These are phyloP conservation scores for Nakaseomyces kungkrabaensis DNA, from an alignment of 1,139 yeast species.

Conservation along the genomic window DNA sequence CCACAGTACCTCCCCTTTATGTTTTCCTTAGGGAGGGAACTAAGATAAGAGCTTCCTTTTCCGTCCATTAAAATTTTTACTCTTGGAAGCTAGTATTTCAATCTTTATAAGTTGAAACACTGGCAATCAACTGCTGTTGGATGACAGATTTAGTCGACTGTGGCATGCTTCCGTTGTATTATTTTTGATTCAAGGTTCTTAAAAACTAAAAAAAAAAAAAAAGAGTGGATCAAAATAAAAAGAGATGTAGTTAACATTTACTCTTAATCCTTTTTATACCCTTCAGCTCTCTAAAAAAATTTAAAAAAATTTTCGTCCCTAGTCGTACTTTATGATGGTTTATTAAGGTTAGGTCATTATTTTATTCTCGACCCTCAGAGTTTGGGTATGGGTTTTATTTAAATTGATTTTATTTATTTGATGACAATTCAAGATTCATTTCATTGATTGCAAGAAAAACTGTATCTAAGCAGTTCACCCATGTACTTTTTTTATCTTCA, in stretches of 20 bases:
- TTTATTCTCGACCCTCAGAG: too few species aligned
- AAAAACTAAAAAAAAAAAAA: slow-evolving; percentile 7
- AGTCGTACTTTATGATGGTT: too few species aligned
- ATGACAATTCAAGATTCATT: too few species aligned
- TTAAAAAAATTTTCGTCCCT: too few species aligned
- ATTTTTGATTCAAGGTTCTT: slow-evolving; percentile 28
- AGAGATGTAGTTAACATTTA: background rate
- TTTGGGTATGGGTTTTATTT: too few species aligned
- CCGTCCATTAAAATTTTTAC: slow-evolving; percentile 21
- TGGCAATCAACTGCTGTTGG: slow-evolving; percentile 32
- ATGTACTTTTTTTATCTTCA: too few species aligned
- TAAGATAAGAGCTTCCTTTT: slow-evolving; percentile 32
- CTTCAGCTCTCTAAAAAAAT: too few species aligned
- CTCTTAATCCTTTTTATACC: background rate
- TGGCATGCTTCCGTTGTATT: slow-evolving; percentile 30
- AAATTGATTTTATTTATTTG: too few species aligned
- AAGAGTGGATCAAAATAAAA: background rate
- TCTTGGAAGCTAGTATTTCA: slow-evolving; percentile 32
- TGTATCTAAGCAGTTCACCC: too few species aligned
- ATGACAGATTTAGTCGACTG: slow-evolving; percentile 30
- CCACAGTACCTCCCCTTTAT: slow-evolving; percentile 15
- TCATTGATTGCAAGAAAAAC: too few species aligned
- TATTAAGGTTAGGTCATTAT: too few species aligned
- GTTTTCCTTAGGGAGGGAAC: slow-evolving; percentile 8
- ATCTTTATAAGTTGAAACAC: slow-evolving; percentile 24